A percentile compares a stretch with the other conserved stretches of the same genome.
These are phyloP conservation scores for Fusarium caatingaense DNA, from an alignment of 2,329 filamentous ascomycete genomes.

Conservation along the genomic window DNA sequence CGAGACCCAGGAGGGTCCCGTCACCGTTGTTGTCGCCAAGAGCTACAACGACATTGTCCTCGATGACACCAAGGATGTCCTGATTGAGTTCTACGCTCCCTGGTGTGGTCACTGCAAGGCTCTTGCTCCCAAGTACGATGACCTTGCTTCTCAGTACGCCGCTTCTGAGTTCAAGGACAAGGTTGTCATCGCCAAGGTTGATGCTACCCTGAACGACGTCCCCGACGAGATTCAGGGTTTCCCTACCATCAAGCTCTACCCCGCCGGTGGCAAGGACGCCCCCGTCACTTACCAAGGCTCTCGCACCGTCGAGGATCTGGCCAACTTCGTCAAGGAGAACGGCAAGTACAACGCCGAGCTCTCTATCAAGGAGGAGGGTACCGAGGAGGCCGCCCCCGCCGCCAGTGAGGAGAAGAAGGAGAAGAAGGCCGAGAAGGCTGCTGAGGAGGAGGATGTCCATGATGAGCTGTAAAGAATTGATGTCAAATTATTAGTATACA, in stretches of 20 bases:
- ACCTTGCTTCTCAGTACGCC: conserved; percentile 83
- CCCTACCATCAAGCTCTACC: conserved; percentile 99
- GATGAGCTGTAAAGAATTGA: conserved; percentile 77
- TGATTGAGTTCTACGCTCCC: conserved; percentile 98
- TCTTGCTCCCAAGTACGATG: conserved; percentile 95
- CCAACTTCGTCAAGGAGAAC: conserved; percentile 93
- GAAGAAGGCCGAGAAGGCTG: conserved; percentile 54
- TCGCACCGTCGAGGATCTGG: conserved; percentile 90
- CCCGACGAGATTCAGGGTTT: conserved; percentile 97
- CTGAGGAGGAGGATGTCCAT: conserved; percentile 63
- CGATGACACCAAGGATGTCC: conserved; percentile 94
- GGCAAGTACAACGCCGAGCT: conserved; percentile 87
- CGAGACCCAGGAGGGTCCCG: conserved; percentile 90
- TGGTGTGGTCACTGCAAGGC: conserved; percentile 99
- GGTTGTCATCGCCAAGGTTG: conserved; percentile 96
- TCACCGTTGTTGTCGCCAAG: conserved; percentile 90
- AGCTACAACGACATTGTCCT: conserved; percentile 93
- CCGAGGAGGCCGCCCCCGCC: conserved; percentile 66
- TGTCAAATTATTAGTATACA: conserved; percentile 44
- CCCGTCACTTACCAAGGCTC: conserved; percentile 89
- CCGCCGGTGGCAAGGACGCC: conserved; percentile 85
- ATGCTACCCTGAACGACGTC: conserved; percentile 95
- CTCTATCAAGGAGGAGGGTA: conserved; percentile 64
- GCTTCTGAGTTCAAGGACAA: conserved; percentile 82
- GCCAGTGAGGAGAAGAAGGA: conserved; percentile 64